Conservation (phyloP, 169 alveolate species). For the Pseudocohnilembus persalinus region DNA sequence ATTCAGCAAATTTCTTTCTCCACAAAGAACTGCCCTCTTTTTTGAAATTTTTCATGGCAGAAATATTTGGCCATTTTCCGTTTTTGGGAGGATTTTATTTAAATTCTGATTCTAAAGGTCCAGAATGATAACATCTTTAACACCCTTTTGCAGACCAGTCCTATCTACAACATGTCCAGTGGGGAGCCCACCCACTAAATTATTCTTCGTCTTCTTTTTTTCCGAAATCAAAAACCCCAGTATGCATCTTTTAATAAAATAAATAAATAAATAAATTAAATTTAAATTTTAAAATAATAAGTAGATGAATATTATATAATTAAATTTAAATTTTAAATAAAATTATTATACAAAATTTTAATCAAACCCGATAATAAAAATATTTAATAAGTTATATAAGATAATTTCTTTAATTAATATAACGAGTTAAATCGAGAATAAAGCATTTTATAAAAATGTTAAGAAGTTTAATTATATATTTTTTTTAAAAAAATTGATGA, state of each 20-base stretch:
- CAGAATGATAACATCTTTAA: conserved; percentile 62
- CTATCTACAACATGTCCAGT: conserved; percentile 88
- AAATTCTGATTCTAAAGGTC: conserved; percentile 50
- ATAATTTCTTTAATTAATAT: too few species aligned
- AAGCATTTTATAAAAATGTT: too few species aligned
- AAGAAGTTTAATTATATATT: too few species aligned
- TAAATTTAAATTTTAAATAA: too few species aligned
- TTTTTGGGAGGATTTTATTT: conserved; percentile 23
- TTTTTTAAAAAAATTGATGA: conserved; percentile 1
- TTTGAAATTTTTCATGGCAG: conserved; percentile 51
- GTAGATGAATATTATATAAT: too few species aligned
- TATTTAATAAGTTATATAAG: too few species aligned
- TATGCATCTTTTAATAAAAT: conserved; percentile 59
- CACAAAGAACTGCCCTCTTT: conserved; percentile 31
- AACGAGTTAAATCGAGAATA: too few species aligned
- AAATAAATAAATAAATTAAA: too few species aligned
- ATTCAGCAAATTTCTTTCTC: conserved; percentile 19
- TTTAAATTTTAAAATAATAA: too few species aligned
- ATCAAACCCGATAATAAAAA: too few species aligned
- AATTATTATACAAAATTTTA: too few species aligned
- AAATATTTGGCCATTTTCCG: conserved; percentile 53
- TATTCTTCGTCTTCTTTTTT: not conserved
- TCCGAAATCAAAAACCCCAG: conserved; percentile 68
- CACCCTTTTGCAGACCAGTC: conserved; percentile 84
- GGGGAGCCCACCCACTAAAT: conserved; percentile 56